phyloP scores from a whole-genome alignment of 106 monocot species.

The Agapanthus africanus region DNA sequence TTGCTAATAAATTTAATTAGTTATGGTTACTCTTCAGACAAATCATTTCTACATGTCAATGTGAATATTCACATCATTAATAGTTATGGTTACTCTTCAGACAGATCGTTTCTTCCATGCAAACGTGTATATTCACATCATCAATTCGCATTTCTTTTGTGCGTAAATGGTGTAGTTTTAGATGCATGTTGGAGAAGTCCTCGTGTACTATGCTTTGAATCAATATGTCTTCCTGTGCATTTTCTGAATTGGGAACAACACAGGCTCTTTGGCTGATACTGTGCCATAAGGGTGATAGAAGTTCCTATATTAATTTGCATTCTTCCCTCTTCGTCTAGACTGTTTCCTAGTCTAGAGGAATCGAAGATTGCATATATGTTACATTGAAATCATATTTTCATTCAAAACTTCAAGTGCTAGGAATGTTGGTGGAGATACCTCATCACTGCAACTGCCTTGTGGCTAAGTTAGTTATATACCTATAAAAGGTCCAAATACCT shows the following conservation, averaged over 20 bases:
- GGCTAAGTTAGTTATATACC: not conserved
- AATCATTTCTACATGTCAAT: not conserved
- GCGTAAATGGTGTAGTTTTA: not conserved
- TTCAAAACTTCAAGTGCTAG: not conserved
- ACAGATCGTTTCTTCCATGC: too few species aligned
- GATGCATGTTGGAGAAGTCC: not conserved
- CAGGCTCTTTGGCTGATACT: not conserved
- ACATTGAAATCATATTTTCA: not conserved
- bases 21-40: not conserved
- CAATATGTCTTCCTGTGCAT: not conserved
- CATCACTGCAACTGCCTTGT: not conserved
- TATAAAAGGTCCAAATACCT: not conserved
- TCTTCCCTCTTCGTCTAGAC: not conserved
- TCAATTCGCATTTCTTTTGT: not conserved
- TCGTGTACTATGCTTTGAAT: not conserved
- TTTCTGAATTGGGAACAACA: slow-evolving; percentile 2
- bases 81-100: too few species aligned
- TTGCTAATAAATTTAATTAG: not conserved
- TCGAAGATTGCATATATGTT: not conserved
- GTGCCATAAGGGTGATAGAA: not conserved
- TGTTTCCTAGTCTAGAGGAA: not conserved
- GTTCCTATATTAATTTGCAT: slow-evolving; percentile 1
- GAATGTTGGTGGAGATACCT: not conserved
- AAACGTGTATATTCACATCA: too few species aligned
- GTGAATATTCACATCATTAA: not conserved